These are phyloP conservation scores for Periconia macrospinosa DNA, from an alignment of 2,329 filamentous ascomycete genomes.

Conservation along the genomic window DNA sequence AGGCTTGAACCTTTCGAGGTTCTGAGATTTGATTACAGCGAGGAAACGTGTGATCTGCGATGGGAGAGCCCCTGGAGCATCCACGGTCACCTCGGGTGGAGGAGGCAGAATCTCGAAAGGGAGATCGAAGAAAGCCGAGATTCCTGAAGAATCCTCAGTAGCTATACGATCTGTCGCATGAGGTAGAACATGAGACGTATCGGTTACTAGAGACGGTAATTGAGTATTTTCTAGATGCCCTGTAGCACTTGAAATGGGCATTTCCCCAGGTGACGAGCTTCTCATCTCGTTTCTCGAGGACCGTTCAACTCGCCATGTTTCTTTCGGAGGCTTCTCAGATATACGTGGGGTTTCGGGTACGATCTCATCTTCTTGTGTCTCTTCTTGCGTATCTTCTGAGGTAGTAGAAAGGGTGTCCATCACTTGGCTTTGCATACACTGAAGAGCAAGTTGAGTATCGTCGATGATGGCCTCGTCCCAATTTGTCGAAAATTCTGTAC, in stretches of 20 bases:
- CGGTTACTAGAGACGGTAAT: background rate
- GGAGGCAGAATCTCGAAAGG: conserved; percentile 28
- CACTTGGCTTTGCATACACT: conserved; percentile 47
- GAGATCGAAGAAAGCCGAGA: conserved; percentile 23
- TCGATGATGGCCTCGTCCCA: conserved; percentile 34
- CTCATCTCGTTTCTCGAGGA: background rate
- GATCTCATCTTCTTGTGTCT: conserved; percentile 3
- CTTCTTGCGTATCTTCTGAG: conserved; percentile 17
- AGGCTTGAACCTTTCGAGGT: conserved; percentile 38
- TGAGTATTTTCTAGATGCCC: background rate
- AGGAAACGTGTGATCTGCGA: conserved; percentile 33
- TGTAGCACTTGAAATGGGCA: background rate
- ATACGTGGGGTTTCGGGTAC: background rate
- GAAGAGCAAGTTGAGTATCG: conserved; percentile 47
- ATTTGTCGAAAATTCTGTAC: background rate
- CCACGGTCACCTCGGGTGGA: conserved; percentile 22
- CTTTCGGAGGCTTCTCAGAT: background rate
- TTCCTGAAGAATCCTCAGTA: background rate
- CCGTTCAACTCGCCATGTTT: background rate
- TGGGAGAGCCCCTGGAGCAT: conserved; percentile 20
- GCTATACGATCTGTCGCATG: background rate
- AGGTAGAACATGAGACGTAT: background rate
- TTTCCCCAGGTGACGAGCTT: background rate
- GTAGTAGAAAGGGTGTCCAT: conserved; percentile 24
- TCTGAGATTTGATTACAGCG: conserved; percentile 27